These are phyloP conservation scores for Plantago coronopus DNA, from an alignment of 305 asterid genomes.

Conservation along the genomic window DNA sequence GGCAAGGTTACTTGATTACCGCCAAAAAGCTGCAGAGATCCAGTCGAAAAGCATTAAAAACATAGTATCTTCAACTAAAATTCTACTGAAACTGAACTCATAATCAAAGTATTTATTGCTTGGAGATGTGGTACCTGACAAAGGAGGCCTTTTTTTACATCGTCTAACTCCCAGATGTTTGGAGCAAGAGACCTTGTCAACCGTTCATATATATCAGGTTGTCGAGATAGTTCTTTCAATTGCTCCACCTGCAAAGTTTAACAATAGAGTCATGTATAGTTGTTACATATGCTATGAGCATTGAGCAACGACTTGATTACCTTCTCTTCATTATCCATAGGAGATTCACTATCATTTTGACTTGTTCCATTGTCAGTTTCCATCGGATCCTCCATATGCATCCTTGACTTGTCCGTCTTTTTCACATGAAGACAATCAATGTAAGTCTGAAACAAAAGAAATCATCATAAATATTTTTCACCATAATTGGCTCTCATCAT, in stretches of 20 bases:
- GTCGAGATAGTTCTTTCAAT: constrained; percentile 70
- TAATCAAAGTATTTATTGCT: constrained; percentile 5
- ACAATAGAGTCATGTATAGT: constrained; percentile 12
- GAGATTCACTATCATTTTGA: constrained; percentile 36
- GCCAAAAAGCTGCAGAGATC: constrained; percentile 74
- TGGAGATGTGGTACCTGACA: constrained; percentile 63
- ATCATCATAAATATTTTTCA: constrained; percentile 6
- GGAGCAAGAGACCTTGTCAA: constrained; percentile 94
- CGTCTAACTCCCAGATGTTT: constrained; percentile 99
- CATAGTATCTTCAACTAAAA: constrained; percentile 7
- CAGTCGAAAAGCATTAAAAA: constrained; percentile 22
- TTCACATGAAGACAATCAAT: constrained; percentile 94
- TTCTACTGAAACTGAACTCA: background rate
- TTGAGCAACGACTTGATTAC: constrained; percentile 28
- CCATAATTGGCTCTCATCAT: constrained; percentile 10
- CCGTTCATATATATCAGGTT: constrained; percentile 85
- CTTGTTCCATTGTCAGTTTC: constrained; percentile 52
- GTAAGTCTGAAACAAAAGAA: constrained; percentile 63
- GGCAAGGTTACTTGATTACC: constrained; percentile 76
- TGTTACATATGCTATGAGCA: background rate
- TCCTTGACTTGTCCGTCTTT: constrained; percentile 80
- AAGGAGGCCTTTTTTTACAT: constrained; percentile 95
- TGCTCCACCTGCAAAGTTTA: constrained; percentile 52
- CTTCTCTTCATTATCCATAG: constrained; percentile 44
- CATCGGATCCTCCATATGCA: constrained; percentile 70